These are phyloP conservation scores for Coemansia sp. DNA, from an alignment of 192 early-diverging fungal species.

Conservation along the genomic window DNA sequence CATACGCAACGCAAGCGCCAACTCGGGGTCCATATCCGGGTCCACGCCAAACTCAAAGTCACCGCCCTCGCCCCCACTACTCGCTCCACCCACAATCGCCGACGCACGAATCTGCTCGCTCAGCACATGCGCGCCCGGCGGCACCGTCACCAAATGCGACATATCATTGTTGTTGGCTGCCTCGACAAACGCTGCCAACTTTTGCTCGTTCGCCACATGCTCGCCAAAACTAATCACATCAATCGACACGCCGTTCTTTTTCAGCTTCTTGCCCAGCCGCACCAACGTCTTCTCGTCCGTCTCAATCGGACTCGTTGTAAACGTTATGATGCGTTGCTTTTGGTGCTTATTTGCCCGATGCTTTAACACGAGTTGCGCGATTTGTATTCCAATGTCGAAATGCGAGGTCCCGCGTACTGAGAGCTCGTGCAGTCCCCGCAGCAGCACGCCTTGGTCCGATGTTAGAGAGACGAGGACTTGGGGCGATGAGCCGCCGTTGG, in stretches of 20 bases:
- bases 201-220: constrained; percentile 80
- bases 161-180: constrained; percentile 92
- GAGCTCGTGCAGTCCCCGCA: constrained; percentile 81
- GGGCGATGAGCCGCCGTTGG: constrained; percentile 93
- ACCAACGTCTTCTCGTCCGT: constrained; percentile 84
- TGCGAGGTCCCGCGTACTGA: constrained; percentile 69
- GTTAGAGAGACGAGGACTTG: constrained; percentile 93
- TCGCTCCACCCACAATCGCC: constrained; percentile 83
- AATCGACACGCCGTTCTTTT: constrained; percentile 96
- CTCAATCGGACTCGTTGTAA: constrained; percentile 86
- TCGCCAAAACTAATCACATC: constrained; percentile 97
- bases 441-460: constrained; percentile 84
- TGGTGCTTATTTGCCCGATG: constrained; percentile 97
- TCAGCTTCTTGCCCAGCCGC: constrained; percentile 90
- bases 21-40: constrained; percentile 89
- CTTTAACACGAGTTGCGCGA: constrained; percentile 91
- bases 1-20: constrained; percentile 89
- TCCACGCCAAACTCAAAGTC: constrained; percentile 94
- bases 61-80: constrained; percentile 60
- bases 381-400: constrained; percentile 87
- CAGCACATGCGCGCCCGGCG: constrained; percentile 91
- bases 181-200: constrained; percentile 86
- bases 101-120: constrained; percentile 81
- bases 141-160: constrained; percentile 88
- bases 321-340: constrained; percentile 89